Conservation (phyloP, 768 basidiomycete genomes). For the Kwoniella newhampshirensis region DNA sequence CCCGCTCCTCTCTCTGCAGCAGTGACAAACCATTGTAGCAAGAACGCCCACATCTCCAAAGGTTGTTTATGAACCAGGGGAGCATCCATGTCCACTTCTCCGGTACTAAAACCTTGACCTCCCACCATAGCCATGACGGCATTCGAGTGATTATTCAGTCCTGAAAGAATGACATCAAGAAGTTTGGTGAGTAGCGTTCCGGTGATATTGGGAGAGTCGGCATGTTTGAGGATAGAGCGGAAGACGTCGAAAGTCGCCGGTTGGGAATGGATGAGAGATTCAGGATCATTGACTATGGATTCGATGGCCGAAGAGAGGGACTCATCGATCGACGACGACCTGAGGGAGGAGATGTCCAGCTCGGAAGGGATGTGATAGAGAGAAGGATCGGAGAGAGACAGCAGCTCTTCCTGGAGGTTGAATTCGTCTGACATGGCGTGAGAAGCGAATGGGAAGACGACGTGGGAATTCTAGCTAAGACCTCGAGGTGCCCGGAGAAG, state of each 20-base stretch:
- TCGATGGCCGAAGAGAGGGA: slow-evolving; percentile 68
- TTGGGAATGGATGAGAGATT: slow-evolving; percentile 63
- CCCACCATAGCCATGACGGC: slow-evolving; percentile 31
- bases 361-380: slow-evolving; percentile 70
- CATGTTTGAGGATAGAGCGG: slow-evolving; percentile 71
- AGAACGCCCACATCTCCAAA: slow-evolving; percentile 87
- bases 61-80: slow-evolving; percentile 63
- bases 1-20: slow-evolving; percentile 75
- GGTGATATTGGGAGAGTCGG: slow-evolving; percentile 20
- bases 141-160: slow-evolving; percentile 31
- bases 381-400: slow-evolving; percentile 63
- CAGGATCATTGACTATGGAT: slow-evolving; percentile 71
- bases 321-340: slow-evolving; percentile 51
- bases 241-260: slow-evolving; percentile 74
- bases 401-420: slow-evolving; percentile 76
- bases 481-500: no score
- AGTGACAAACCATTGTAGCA: slow-evolving; percentile 85
- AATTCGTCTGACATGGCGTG: slow-evolving; percentile 56
- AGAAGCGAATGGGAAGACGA: no score
- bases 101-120: slow-evolving; percentile 24
- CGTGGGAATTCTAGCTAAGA: not conserved
- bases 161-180: slow-evolving; percentile 80
- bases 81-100: slow-evolving; percentile 41
- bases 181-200: slow-evolving; percentile 75
- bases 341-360: slow-evolving; percentile 63